A percentile compares a stretch with the other conserved stretches of the same genome.
phyloP scores from a whole-genome alignment of 2,329 filamentous ascomycete genomes.

The Trichoderma sp. region DNA sequence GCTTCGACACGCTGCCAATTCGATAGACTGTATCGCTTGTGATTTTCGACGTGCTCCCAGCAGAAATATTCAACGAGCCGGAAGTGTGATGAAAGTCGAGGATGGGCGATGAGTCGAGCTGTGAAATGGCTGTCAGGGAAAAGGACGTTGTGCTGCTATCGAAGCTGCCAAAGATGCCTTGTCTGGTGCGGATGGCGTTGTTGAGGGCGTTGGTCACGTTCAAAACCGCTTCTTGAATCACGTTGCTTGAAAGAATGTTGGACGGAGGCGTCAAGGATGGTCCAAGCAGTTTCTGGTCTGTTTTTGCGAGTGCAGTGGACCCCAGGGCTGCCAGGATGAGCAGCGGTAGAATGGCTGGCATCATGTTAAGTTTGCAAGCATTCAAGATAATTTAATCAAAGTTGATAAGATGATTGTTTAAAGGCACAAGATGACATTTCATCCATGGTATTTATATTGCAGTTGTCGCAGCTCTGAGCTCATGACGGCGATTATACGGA shows the following conservation, averaged over 20 bases:
- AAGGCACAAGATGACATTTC: too few species aligned
- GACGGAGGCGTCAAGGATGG: conserved; percentile 12
- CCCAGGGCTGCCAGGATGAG: not conserved
- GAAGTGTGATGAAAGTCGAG: conserved; percentile 27
- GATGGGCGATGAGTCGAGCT: conserved; percentile 8
- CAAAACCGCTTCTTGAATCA: not conserved
- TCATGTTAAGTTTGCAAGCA: not conserved
- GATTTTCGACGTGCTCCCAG: conserved; percentile 21
- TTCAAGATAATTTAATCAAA: accelerated
- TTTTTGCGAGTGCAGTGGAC: not conserved
- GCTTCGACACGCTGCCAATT: conserved; percentile 36
- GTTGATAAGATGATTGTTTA: not conserved
- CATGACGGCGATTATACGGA: conserved; percentile 1
- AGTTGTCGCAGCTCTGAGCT: not conserved
- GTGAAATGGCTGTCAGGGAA: conserved; percentile 23
- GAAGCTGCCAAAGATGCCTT: conserved; percentile 18
- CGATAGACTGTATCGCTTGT: conserved; percentile 31
- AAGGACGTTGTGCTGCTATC: conserved; percentile 24
- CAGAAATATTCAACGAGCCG: conserved; percentile 24
- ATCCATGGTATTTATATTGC: not conserved
- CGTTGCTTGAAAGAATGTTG: not conserved
- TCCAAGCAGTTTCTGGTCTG: conserved; percentile 13
- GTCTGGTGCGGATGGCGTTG: conserved; percentile 1
- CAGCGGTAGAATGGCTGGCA: not conserved
- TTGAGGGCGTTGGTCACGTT: conserved; percentile 14